These are phyloP conservation scores for Termitomyces sp. DNA, from an alignment of 768 basidiomycete species.

Conservation along the genomic window DNA sequence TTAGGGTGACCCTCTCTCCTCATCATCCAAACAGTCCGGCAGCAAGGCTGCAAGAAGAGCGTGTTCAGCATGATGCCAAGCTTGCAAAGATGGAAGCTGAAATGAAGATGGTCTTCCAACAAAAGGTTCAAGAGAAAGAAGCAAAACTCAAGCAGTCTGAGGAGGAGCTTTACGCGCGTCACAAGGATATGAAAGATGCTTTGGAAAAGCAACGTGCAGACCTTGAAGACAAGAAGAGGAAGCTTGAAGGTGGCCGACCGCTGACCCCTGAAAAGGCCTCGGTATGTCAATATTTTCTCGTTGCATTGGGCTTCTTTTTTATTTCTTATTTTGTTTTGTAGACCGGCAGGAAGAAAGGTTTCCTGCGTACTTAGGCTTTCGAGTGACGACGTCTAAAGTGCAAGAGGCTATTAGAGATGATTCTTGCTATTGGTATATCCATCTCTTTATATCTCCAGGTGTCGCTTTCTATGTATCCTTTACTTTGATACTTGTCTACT, in stretches of 20 bases:
- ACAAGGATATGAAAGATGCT: conserved; percentile 99
- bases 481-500: conserved; percentile 30
- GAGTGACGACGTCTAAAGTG: conserved; percentile 21
- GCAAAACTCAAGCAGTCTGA: conserved; percentile 98
- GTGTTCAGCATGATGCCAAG: conserved; percentile 94
- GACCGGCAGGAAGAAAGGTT: conserved; percentile 72
- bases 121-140: conserved; percentile 99
- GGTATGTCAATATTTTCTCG: conserved; percentile 44
- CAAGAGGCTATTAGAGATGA: conserved; percentile 28
- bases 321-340: conserved; percentile 23
- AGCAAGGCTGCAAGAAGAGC: conserved; percentile 93
- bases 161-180: conserved; percentile 97
- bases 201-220: conserved; percentile 94
- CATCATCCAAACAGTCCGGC: conserved; percentile 67
- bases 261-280: conserved; percentile 92
- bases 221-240: conserved; percentile 97
- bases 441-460: conserved; percentile 23
- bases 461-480: conserved; percentile 38
- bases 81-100: conserved; percentile 99
- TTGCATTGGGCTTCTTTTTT: conserved; percentile 11
- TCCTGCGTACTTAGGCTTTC: conserved; percentile 60
- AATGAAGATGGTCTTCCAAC: conserved; percentile 99
- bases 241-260: conserved; percentile 91
- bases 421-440: conserved; percentile 29
- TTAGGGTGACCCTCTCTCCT: conserved; percentile 14